Percentiles rank a stretch among this genome's conserved stretches.
Conservation (phyloP, 2,329 filamentous ascomycete genomes). For the Xenoacremonium recifei region DNA sequence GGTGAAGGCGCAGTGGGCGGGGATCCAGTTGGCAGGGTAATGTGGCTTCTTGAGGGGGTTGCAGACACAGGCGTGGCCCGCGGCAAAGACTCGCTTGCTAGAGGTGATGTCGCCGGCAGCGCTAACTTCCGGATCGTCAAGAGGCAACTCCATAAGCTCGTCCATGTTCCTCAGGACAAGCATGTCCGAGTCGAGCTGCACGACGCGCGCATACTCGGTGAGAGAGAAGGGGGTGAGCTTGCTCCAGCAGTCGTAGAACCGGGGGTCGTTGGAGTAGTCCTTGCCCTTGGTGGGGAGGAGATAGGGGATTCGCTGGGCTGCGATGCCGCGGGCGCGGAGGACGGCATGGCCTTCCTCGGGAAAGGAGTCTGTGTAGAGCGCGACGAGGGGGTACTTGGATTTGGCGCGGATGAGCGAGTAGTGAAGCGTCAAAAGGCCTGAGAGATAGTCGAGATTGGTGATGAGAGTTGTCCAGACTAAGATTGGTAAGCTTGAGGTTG, state of each 20-base stretch:
- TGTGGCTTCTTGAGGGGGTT: conserved; percentile 77
- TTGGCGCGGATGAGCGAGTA: conserved; percentile 66
- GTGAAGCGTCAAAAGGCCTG: conserved; percentile 78
- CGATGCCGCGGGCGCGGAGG: conserved; percentile 67
- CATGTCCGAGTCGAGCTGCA: conserved; percentile 90
- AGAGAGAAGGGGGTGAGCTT: conserved; percentile 80
- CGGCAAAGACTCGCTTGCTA: conserved; percentile 70
- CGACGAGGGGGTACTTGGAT: conserved; percentile 75
- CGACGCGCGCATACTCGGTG: conserved; percentile 72
- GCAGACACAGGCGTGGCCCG: conserved; percentile 81
- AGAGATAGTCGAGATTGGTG: conserved; percentile 79
- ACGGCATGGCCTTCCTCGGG: conserved; percentile 66
- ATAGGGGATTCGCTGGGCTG: conserved; percentile 68
- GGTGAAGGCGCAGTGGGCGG: conserved; percentile 58
- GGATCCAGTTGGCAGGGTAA: conserved; percentile 71
- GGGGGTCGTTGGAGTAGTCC: conserved; percentile 73
- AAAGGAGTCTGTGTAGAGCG: conserved; percentile 78
- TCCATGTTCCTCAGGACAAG: conserved; percentile 83
- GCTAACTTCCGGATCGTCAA: conserved; percentile 50
- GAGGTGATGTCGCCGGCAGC: conserved; percentile 14
- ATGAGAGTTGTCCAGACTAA: conserved; percentile 88
- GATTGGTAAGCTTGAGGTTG: conserved; percentile 6
- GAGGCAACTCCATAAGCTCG: conserved; percentile 79
- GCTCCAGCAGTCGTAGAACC: conserved; percentile 89
- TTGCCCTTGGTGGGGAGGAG: conserved; percentile 64